Conservation (phyloP, 129 eudicot species). For the Erigeron canadensis region DNA sequence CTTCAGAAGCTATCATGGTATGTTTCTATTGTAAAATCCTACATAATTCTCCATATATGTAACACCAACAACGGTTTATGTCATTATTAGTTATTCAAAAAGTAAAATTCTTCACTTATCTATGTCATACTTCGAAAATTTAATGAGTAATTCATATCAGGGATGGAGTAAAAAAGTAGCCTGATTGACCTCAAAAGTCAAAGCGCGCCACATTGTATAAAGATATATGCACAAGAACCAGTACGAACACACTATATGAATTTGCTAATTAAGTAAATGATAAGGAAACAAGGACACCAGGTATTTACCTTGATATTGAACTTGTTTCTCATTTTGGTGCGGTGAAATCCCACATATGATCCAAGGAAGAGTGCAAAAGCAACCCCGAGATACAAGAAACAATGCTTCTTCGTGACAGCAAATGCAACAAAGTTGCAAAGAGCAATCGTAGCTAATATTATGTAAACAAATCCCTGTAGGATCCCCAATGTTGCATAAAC, state of each 20-base stretch:
- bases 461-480: conserved; percentile 58
- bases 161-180: conserved; percentile 1
- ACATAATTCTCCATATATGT: background rate
- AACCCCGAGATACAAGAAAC: conserved; percentile 63
- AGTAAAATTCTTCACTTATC: too few relatives aligned
- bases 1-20: conserved; percentile 21
- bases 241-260: background rate
- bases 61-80: background rate
- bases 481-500: conserved; percentile 11
- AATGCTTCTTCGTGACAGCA: conserved; percentile 50
- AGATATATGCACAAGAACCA: background rate
- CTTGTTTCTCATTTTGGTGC: conserved; percentile 73
- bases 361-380: conserved; percentile 60
- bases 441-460: conserved; percentile 51
- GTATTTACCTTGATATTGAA: conserved; percentile 75
- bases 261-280: background rate
- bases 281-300: background rate
- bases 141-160: background rate
- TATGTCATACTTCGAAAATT: background rate
- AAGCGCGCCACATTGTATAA: background rate
- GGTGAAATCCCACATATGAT: conserved; percentile 61
- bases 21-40: conserved; percentile 3
- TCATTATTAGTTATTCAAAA: too few relatives aligned
- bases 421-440: conserved; percentile 51
- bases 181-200: conserved; percentile 17